Evolutionary conservation across 768 basidiomycete genomes (phyloP).

Genomic region (Tubosaeta brunneosetosa): DNA sequence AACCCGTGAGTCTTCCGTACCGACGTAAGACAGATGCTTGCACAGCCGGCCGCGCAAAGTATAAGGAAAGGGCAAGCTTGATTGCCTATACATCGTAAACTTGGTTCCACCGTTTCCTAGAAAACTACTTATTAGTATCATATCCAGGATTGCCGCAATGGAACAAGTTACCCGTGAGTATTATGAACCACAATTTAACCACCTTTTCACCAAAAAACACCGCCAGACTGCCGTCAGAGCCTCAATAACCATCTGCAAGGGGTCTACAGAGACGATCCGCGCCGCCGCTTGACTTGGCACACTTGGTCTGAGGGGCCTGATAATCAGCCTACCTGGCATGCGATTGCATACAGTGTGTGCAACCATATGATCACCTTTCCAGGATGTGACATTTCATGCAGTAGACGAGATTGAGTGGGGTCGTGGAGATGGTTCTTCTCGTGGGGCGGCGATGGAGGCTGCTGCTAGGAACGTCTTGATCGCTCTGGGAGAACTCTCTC

Average conservation of each 20-base stretch:
- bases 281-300: slow-evolving; percentile 17
- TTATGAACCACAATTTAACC: neutral
- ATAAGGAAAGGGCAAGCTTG: slow-evolving; percentile 11
- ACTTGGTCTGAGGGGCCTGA: slow-evolving; percentile 10
- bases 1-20: slow-evolving; percentile 21
- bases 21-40: slow-evolving; percentile 2
- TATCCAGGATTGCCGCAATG: neutral
- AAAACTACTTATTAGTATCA: neutral
- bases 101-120: neutral
- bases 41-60: slow-evolving; percentile 9
- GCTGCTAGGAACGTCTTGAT: slow-evolving; percentile 18
- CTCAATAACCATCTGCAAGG: slow-evolving; percentile 23
- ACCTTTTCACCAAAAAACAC: neutral
- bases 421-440: slow-evolving; percentile 15
- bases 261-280: slow-evolving; percentile 11
- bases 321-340: slow-evolving; percentile 22
- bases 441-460: slow-evolving; percentile 20
- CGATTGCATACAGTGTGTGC: slow-evolving; percentile 19
- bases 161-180: slow-evolving; percentile 2
- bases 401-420: slow-evolving; percentile 21
- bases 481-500: slow-evolving; percentile 1
- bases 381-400: slow-evolving; percentile 2
- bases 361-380: neutral
- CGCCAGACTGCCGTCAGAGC: slow-evolving; percentile 18
- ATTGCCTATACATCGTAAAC: neutral